Evolutionary conservation across 345 rosid species (phyloP).

Genomic region (Populus deltoides): DNA sequence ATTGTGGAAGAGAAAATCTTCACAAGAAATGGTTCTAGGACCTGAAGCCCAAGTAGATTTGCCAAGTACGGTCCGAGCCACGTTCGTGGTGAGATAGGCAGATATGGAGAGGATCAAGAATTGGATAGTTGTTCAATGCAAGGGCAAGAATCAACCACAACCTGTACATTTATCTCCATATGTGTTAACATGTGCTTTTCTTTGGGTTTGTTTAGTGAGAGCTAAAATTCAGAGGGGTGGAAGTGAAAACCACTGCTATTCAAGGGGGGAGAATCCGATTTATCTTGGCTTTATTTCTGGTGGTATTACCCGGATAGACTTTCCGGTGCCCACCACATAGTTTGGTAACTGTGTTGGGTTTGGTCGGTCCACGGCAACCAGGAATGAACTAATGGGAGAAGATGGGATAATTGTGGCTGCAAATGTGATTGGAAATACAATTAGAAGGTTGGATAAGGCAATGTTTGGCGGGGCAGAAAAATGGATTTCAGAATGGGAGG

Average conservation of each 20-base stretch:
- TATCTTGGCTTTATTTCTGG: slow-evolving; percentile 41
- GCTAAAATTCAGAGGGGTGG: neutral
- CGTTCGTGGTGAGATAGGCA: slow-evolving; percentile 15
- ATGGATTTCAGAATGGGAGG: slow-evolving; percentile 36
- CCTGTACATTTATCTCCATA: slow-evolving; percentile 34
- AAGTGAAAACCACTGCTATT: too few species aligned
- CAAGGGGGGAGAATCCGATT: neutral
- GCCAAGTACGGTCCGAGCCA: slow-evolving; percentile 18
- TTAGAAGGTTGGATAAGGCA: slow-evolving; percentile 29
- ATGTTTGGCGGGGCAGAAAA: slow-evolving; percentile 28
- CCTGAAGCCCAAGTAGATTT: neutral
- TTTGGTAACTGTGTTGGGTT: slow-evolving; percentile 44
- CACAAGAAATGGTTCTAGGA: neutral
- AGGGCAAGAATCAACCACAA: neutral
- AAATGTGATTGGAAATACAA: slow-evolving; percentile 28
- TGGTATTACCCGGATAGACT: slow-evolving; percentile 30
- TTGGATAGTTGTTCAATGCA: slow-evolving; percentile 23
- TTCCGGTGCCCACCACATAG: slow-evolving; percentile 22
- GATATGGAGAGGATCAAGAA: slow-evolving; percentile 26
- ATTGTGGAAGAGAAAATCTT: slow-evolving; percentile 20
- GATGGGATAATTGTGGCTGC: slow-evolving; percentile 38
- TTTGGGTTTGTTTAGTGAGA: slow-evolving; percentile 37
- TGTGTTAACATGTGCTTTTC: slow-evolving; percentile 29
- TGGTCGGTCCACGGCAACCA: slow-evolving; percentile 18
- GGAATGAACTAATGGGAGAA: slow-evolving; percentile 24